These are phyloP conservation scores for Mytilinidion resinicola DNA, from an alignment of 495 filamentous ascomycete species.

Conservation along the genomic window DNA sequence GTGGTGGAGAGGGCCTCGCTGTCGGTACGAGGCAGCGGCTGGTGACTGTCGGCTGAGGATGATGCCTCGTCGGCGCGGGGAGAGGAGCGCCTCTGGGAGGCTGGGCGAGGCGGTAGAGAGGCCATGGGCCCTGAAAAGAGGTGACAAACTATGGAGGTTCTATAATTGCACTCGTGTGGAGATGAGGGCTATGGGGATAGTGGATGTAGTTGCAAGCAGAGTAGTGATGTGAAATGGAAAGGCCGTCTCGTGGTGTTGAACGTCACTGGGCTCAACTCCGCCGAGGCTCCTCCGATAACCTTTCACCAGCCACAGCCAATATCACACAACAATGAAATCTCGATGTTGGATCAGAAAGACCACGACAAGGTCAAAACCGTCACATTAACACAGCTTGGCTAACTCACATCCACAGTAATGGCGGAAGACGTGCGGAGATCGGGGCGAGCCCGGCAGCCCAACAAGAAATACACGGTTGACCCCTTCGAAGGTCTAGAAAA, in stretches of 20 bases:
- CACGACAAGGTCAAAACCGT: too few relatives aligned
- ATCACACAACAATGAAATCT: too few relatives aligned
- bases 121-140: constrained; percentile 14
- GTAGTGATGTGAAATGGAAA: too few relatives aligned
- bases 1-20: constrained; percentile 22
- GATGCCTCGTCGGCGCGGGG: constrained; percentile 6
- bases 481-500: constrained; percentile 6
- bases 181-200: too few relatives aligned
- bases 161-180: too few relatives aligned
- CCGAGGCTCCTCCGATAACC: too few relatives aligned
- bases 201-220: too few relatives aligned
- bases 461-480: constrained; percentile 2
- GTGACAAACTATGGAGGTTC: too few relatives aligned
- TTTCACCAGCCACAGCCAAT: too few relatives aligned
- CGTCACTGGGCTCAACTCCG: too few relatives aligned
- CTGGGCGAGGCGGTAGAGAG: constrained; percentile 25
- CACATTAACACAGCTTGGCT: neutral
- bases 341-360: too few relatives aligned
- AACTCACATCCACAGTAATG: neutral
- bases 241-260: too few relatives aligned
- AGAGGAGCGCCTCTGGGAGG: constrained; percentile 17
- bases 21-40: constrained; percentile 13
- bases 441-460: neutral
- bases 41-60: constrained; percentile 9
- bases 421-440: neutral